These are phyloP conservation scores for Populus davidiana DNA, from an alignment of 345 rosid genomes.

Conservation along the genomic window DNA sequence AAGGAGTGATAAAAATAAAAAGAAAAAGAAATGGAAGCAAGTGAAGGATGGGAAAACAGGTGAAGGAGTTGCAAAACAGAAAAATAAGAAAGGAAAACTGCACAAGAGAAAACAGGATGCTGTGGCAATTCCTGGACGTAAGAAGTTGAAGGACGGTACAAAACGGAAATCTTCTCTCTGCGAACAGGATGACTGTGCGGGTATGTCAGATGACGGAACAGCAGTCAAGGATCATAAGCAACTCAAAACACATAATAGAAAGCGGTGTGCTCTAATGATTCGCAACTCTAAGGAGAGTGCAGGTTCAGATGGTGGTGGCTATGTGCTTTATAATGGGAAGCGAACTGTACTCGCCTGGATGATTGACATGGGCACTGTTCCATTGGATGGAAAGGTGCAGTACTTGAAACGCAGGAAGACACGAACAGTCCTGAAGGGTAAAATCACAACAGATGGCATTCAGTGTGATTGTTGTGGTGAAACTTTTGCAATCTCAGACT, in stretches of 20 bases:
- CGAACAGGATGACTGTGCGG: conserved; percentile 19
- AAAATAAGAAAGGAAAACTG: conserved; percentile 29
- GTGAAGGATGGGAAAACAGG: conserved; percentile 13
- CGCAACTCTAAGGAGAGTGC: conserved; percentile 56
- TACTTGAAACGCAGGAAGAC: conserved; percentile 43
- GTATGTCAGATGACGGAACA: conserved; percentile 19
- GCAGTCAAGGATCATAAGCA: conserved; percentile 41
- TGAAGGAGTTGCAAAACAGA: conserved; percentile 28
- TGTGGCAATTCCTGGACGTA: conserved; percentile 21
- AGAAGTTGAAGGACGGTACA: conserved; percentile 25
- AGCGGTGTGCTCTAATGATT: conserved; percentile 56
- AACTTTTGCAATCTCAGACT: conserved; percentile 46
- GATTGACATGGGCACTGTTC: conserved; percentile 64
- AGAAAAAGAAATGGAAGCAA: conserved; percentile 32
- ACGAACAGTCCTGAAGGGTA: conserved; percentile 41
- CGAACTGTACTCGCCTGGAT: conserved; percentile 81
- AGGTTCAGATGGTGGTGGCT: conserved; percentile 46
- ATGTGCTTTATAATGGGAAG: conserved; percentile 67
- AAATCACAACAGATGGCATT: conserved; percentile 61
- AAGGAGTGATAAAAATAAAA: conserved; percentile 57
- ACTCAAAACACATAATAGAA: conserved; percentile 50
- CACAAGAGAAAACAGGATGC: conserved; percentile 30
- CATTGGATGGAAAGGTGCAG: conserved; percentile 55
- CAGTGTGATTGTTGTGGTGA: conserved; percentile 69
- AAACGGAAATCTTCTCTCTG: conserved; percentile 21